Percentiles rank a stretch among this genome's conserved stretches.
Evolutionary conservation across 352 stramenopile species (phyloP).

Genomic region (Pelagophyceae sp.): DNA sequence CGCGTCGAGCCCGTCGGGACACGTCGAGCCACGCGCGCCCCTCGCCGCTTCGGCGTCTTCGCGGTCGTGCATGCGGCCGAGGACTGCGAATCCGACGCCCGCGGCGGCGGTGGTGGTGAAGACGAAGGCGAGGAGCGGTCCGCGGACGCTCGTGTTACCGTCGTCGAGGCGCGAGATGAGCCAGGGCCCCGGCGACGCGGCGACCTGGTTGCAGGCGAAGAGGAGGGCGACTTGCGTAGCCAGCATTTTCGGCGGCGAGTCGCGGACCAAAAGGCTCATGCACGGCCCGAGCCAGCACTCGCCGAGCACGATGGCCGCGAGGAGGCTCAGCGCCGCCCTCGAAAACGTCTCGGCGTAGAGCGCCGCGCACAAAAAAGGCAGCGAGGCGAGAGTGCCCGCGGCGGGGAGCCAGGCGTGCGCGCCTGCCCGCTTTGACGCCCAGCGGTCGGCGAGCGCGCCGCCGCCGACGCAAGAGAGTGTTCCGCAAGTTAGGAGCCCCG

Average conservation of each 20-base stretch:
- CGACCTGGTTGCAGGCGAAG: constrained; percentile 1
- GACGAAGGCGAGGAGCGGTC: not conserved
- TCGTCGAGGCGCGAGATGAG: not conserved
- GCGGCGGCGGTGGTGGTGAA: not conserved
- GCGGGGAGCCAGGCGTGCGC: constrained; percentile 31
- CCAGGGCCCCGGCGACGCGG: not conserved
- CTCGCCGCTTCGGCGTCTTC: too few species aligned
- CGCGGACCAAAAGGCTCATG: constrained; percentile 30
- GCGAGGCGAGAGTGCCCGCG: constrained; percentile 16
- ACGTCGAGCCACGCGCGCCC: too few species aligned
- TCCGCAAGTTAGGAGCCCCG: constrained; percentile 27
- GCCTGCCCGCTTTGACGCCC: not conserved
- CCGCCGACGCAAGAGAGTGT: constrained; percentile 27
- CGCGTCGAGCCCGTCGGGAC: too few species aligned
- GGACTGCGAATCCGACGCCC: not conserved
- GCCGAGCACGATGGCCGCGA: constrained; percentile 31
- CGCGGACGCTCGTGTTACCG: not conserved
- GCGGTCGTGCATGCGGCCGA: constrained; percentile 1
- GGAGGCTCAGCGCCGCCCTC: constrained; percentile 18
- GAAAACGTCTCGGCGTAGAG: constrained; percentile 32
- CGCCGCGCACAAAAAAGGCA: constrained; percentile 24
- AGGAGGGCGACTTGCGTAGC: constrained; percentile 11
- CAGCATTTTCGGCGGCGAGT: not conserved
- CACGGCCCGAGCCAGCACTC: constrained; percentile 40
- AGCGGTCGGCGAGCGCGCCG: constrained; percentile 31